Base-by-base conservation (phyloP, 495 filamentous ascomycete species). In the Chaetomium cochliodes region DNA sequence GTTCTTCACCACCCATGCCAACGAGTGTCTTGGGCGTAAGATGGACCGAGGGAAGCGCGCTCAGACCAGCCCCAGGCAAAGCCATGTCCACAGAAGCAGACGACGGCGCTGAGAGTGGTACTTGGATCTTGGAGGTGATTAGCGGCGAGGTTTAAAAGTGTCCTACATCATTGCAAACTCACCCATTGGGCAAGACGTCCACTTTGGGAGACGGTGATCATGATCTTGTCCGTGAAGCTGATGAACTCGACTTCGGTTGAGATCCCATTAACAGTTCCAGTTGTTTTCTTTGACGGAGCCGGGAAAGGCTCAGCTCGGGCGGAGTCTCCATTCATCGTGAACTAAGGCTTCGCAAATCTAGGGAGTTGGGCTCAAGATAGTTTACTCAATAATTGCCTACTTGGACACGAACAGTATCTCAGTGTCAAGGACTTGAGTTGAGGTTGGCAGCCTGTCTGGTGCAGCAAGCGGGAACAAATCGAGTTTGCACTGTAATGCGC, bases 141-240 rank as follows among this genome's bases (percentile, higher is more conserved):
- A 30, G 41, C 15, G 15, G 20, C 30, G 22, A 26, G 42, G n/a
- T 20, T 22, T 28, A 22, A 56, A 56, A 16, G 13, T 2, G 5
- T 11, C 55, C 41, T 39, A 30, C 5, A 65, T 23, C 47, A 0
- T 22, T 28, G 22, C 50, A 64, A 39, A 79, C 79, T 65, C 73
- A 97, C 92, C 94, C 94, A 98, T 79, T 98, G 94, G 11, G 90
- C 89, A 42, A 97, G 79, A 67, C 90, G 84, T 47, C 93, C 94
- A 63, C 85, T 84, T 75, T 97, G 93, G 4, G 90, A 90, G 63
- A 98, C 84, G 0, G 92, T 97, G 50, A 98, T 77, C 71, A 98
- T 79, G 73, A 98, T 96, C 75, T 91, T 96, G 81, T 98, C 94
- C 13, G 88, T 86, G 79, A 98, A 97, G 68, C 79, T 84, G 42